A percentile compares a stretch with the other conserved stretches of the same genome.
Conservation (phyloP, 495 filamentous ascomycete species). For the Saxispiralis lemnorum region DNA sequence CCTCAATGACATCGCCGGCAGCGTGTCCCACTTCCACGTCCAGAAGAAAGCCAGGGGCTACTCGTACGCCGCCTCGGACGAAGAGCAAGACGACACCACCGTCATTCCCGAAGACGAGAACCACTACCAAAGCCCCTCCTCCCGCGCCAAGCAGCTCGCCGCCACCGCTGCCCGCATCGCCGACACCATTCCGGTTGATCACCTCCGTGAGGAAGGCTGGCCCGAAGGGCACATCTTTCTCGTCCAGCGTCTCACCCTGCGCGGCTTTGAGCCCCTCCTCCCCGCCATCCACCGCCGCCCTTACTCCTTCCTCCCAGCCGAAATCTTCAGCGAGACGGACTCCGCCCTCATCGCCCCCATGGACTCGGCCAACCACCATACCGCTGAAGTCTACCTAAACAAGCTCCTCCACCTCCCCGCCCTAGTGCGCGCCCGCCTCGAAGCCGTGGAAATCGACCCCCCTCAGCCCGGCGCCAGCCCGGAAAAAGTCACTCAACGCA, state of each 20-base stretch:
- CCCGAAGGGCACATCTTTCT: slow-evolving; percentile 35
- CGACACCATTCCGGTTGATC: slow-evolving; percentile 13
- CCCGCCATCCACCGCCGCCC: slow-evolving; percentile 34
- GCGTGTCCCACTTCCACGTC: neutral
- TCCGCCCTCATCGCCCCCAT: slow-evolving; percentile 32
- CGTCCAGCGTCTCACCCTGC: slow-evolving; percentile 36
- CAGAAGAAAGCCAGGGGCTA: neutral
- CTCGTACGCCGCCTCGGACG: slow-evolving; percentile 5
- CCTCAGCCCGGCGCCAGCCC: neutral
- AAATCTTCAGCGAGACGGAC: slow-evolving; percentile 33
- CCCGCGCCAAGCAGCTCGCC: slow-evolving; percentile 14
- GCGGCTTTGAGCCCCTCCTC: slow-evolving; percentile 43
- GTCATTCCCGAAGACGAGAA: slow-evolving; percentile 16
- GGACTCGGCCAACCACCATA: slow-evolving; percentile 1
- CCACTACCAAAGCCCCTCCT: slow-evolving; percentile 8
- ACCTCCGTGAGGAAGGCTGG: slow-evolving; percentile 24
- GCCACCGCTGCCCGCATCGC: slow-evolving; percentile 16
- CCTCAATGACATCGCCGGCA: slow-evolving; percentile 1
- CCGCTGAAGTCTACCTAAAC: slow-evolving; percentile 16
- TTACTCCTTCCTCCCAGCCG: slow-evolving; percentile 40
- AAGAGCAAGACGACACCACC: slow-evolving; percentile 17
- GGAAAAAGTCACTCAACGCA: slow-evolving; percentile 2
- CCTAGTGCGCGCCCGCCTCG: slow-evolving; percentile 15
- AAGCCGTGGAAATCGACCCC: neutral
- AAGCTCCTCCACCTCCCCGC: slow-evolving; percentile 20